Evolutionary conservation across 257 asterid genomes (phyloP), one percentile per base, ranked within the genome.

Genomic region (Datura wrightii): DNA sequence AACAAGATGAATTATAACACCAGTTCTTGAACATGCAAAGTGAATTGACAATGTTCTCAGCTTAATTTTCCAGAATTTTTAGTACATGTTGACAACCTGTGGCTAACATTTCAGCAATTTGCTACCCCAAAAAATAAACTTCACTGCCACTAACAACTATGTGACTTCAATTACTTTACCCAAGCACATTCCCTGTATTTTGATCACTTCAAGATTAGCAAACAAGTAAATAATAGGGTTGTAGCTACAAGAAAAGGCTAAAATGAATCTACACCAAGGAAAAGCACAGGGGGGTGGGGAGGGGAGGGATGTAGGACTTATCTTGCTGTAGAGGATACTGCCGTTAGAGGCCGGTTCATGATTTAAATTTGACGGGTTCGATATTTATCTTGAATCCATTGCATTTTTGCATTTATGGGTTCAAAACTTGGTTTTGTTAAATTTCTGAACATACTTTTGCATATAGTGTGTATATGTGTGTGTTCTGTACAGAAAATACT

Each of bases 121-220:
- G 31, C 62, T 11, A 13, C 11, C 82, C 44, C 62, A 7, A 3
- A 76, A 46, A 39, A 76, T 55, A 39, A n/a, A 39, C 59, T 18
- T 13, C 44, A 63, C 48, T 8, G n/a, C 50, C 24, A 76, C 46
- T 31, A 31, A 31, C 24, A 76, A 37, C 24, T 52, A 34, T n/a
- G 39, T 31, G 36, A 34, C 62, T 36, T 18, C 81, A 70, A 24
- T 60, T 80, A 81, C 70, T 82, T 83, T 52, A 85, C 87, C 85
- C 83, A 72, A 34, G 83, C 88, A 85, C 83, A 85, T 10, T 83
- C 85, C 83, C 88, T 85, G 82, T 53, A 46, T 54, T 66, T 60
- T 41, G 78, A 59, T 63, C 79, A 65, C 8, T 34, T 50, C 7
- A 65, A 34, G 37, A 50, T 82, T 65, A 70, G 79, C 48, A 82